Conservation (phyloP, 306 rosid genomes). For the Acacia melanoxylon region DNA sequence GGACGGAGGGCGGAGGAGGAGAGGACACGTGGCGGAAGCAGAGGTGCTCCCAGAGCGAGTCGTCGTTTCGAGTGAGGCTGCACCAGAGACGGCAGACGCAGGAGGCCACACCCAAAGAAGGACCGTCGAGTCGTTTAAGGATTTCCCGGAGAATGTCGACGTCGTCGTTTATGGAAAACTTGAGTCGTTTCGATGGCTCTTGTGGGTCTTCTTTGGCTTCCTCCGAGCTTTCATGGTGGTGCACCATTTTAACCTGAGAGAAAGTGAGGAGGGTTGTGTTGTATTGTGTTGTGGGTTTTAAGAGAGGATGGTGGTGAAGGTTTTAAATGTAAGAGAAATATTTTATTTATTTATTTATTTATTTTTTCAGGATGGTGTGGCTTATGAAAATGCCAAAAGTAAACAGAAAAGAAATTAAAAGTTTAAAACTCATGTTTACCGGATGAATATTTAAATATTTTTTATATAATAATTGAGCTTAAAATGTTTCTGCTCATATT, state of each 20-base stretch:
- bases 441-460: neutral
- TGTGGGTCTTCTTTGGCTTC: neutral
- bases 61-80: constrained; percentile 65
- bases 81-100: constrained; percentile 93
- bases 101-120: constrained; percentile 79
- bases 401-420: neutral
- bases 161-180: constrained; percentile 86
- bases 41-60: constrained; percentile 89
- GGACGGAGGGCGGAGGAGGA: constrained; percentile 53
- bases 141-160: constrained; percentile 77
- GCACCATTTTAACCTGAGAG: constrained; percentile 32
- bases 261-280: neutral
- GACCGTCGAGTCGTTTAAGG: constrained; percentile 88
- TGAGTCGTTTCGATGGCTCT: constrained; percentile 37
- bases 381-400: constrained; percentile 5
- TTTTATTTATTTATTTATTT: constrained; percentile 27
- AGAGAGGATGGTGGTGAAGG: constrained; percentile 3
- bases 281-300: constrained; percentile 8
- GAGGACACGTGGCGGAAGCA: constrained; percentile 75
- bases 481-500: neutral
- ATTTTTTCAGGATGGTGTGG: neutral
- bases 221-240: constrained; percentile 33
- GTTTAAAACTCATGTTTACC: neutral
- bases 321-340: constrained; percentile 10
- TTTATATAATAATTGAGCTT: neutral